Evolutionary conservation across 2,329 filamentous ascomycete species (phyloP).

Genomic region (Ustilaginoidea virens): DNA sequence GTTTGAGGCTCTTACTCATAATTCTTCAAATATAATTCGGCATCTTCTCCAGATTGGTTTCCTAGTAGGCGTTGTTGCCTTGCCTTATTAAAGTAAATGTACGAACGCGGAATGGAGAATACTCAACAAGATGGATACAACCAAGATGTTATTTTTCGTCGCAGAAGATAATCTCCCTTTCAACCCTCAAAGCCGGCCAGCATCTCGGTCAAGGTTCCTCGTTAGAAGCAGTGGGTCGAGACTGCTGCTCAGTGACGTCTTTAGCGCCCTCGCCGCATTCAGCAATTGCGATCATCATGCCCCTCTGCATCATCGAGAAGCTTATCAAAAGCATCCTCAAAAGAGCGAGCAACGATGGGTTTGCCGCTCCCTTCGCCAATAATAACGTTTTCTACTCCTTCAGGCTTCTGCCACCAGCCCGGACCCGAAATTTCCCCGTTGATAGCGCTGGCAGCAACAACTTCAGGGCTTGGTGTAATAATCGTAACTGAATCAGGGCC

Average conservation of each 20-base stretch:
- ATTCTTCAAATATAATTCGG: too few species aligned
- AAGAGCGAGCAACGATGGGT: slow-evolving; percentile 36
- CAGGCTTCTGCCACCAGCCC: slow-evolving; percentile 61
- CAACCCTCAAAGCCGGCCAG: slow-evolving; percentile 2
- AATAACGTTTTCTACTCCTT: slow-evolving; percentile 49
- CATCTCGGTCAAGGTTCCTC: slow-evolving; percentile 6
- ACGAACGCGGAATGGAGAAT: too few species aligned
- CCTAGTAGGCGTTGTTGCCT: too few species aligned
- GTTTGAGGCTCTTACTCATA: too few species aligned
- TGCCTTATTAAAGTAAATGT: too few species aligned
- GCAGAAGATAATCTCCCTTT: slow-evolving; percentile 1
- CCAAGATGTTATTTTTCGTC: slow-evolving; percentile 1
- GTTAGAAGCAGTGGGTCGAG: background rate
- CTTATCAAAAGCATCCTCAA: slow-evolving; percentile 57
- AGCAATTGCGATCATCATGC: slow-evolving; percentile 37
- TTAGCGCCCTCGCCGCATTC: slow-evolving; percentile 26
- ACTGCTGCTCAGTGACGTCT: background rate
- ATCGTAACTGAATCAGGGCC: too few species aligned
- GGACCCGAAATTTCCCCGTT: slow-evolving; percentile 58
- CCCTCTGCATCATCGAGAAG: slow-evolving; percentile 53
- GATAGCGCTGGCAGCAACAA: slow-evolving; percentile 81
- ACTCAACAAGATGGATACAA: slow-evolving; percentile 1
- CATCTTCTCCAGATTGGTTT: too few species aligned
- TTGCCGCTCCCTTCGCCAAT: slow-evolving; percentile 56
- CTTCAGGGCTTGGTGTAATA: slow-evolving; percentile 83